These are phyloP conservation scores for Plenodomus lindquistii DNA, from an alignment of 2,329 filamentous ascomycete genomes.

Conservation along the genomic window DNA sequence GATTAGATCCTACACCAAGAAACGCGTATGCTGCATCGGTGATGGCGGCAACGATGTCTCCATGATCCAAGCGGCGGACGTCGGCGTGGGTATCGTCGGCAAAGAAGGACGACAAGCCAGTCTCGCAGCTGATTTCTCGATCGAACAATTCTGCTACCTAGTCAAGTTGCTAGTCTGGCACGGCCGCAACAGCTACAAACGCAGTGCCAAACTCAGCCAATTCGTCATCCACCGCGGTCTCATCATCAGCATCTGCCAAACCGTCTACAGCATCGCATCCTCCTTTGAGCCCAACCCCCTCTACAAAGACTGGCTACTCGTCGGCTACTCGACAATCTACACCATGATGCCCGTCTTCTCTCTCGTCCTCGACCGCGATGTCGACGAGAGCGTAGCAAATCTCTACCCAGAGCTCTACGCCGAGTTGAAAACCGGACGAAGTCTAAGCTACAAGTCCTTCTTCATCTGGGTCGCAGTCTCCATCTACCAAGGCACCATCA, in stretches of 20 bases:
- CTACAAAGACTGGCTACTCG: conserved; percentile 93
- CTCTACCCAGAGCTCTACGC: conserved; percentile 98
- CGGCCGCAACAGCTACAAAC: conserved; percentile 94
- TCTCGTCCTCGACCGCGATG: conserved; percentile 90
- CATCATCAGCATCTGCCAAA: conserved; percentile 94
- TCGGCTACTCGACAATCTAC: conserved; percentile 95
- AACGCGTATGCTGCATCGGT: conserved; percentile 95
- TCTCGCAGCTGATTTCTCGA: conserved; percentile 93
- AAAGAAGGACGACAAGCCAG: conserved; percentile 96
- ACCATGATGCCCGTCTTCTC: conserved; percentile 92
- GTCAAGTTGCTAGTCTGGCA: conserved; percentile 99
- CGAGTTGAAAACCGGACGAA: conserved; percentile 87
- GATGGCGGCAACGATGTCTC: conserved; percentile 98
- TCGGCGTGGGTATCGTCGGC: conserved; percentile 95
- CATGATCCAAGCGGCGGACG: conserved; percentile 98
- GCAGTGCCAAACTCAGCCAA: conserved; percentile 91
- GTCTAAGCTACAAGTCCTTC: conserved; percentile 89
- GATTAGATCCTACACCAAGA: conserved; percentile 89
- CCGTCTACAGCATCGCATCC: conserved; percentile 93
- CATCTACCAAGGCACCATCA: conserved; percentile 92
- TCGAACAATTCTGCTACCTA: conserved; percentile 91
- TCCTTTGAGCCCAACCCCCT: conserved; percentile 91
- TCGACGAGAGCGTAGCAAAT: conserved; percentile 90
- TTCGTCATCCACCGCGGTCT: conserved; percentile 98
- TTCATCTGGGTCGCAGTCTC: conserved; percentile 96